These are phyloP conservation scores for Hypomontagnella monticulosa DNA, from an alignment of 495 filamentous ascomycete species.

Conservation along the genomic window DNA sequence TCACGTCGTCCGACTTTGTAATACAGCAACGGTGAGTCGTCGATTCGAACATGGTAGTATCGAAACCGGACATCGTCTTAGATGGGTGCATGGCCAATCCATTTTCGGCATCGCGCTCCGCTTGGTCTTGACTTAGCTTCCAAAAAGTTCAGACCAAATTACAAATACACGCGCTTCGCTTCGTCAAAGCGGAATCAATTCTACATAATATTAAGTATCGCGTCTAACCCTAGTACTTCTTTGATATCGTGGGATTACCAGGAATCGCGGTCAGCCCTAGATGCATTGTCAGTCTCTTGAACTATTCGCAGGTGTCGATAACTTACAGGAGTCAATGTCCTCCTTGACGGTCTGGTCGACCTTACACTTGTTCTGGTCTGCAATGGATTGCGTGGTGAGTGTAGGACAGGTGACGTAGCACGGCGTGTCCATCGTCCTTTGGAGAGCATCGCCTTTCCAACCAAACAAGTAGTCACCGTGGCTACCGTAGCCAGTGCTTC, in stretches of 20 bases:
- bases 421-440: slow-evolving; percentile 45
- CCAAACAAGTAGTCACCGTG: slow-evolving; percentile 49
- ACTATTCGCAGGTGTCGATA: neutral
- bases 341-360: slow-evolving; percentile 38
- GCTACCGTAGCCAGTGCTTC: slow-evolving; percentile 41
- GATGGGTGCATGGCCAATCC: neutral
- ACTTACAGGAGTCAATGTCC: slow-evolving; percentile 48
- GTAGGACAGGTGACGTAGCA: slow-evolving; percentile 48
- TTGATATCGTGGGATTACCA: slow-evolving; percentile 23
- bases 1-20: neutral
- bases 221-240: slow-evolving; percentile 19
- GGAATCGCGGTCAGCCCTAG: slow-evolving; percentile 34
- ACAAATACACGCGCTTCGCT: neutral
- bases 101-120: too few species aligned
- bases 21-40: neutral
- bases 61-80: neutral
- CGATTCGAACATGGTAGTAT: neutral
- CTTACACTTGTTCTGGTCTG: slow-evolving; percentile 46
- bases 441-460: slow-evolving; percentile 46
- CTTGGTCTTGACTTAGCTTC: slow-evolving; percentile 1
- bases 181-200: neutral
- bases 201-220: neutral
- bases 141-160: neutral
- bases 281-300: slow-evolving; percentile 1
- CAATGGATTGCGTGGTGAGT: slow-evolving; percentile 44